Conservation (phyloP, 176 grass and related monocot genomes). For the Aechmea fasciata region DNA sequence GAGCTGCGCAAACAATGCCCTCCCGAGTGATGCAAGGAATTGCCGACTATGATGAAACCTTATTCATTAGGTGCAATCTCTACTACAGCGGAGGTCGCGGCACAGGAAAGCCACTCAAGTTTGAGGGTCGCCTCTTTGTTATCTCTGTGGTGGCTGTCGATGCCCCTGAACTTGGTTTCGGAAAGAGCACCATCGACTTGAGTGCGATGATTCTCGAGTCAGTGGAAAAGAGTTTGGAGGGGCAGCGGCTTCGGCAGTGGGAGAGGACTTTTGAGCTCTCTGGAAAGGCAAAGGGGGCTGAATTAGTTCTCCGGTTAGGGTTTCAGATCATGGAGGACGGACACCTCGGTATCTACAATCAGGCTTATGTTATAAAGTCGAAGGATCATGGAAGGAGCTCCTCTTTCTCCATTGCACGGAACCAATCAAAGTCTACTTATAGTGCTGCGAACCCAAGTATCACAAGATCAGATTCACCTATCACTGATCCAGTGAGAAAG, state of each 20-base stretch:
- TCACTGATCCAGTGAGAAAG: slow-evolving; percentile 38
- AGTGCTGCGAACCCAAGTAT: slow-evolving; percentile 24
- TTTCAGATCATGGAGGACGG: slow-evolving; percentile 85
- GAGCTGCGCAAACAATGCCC: slow-evolving; percentile 64
- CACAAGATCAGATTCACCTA: slow-evolving; percentile 25
- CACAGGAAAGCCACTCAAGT: slow-evolving; percentile 52
- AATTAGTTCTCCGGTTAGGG: slow-evolving; percentile 52
- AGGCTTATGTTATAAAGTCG: slow-evolving; percentile 7
- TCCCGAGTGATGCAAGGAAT: slow-evolving; percentile 30
- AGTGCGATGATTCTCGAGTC: slow-evolving; percentile 64
- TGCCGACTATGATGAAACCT: slow-evolving; percentile 68
- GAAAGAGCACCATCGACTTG: slow-evolving; percentile 49
- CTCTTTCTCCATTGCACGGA: slow-evolving; percentile 28
- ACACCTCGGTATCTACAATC: slow-evolving; percentile 38
- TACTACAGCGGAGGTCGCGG: slow-evolving; percentile 53
- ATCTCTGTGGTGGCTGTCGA: slow-evolving; percentile 45
- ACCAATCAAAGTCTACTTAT: slow-evolving; percentile 51
- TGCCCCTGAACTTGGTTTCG: slow-evolving; percentile 33
- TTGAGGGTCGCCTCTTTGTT: slow-evolving; percentile 57
- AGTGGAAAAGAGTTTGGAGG: slow-evolving; percentile 46
- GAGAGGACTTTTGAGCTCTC: slow-evolving; percentile 39
- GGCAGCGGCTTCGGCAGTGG: slow-evolving; percentile 46
- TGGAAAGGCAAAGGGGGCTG: slow-evolving; percentile 55
- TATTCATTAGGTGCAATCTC: slow-evolving; percentile 64
- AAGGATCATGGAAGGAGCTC: slow-evolving; percentile 9